Evolutionary conservation across 1,284 basidiomycete genomes (phyloP).

Genomic region (Termitomyces sp.): DNA sequence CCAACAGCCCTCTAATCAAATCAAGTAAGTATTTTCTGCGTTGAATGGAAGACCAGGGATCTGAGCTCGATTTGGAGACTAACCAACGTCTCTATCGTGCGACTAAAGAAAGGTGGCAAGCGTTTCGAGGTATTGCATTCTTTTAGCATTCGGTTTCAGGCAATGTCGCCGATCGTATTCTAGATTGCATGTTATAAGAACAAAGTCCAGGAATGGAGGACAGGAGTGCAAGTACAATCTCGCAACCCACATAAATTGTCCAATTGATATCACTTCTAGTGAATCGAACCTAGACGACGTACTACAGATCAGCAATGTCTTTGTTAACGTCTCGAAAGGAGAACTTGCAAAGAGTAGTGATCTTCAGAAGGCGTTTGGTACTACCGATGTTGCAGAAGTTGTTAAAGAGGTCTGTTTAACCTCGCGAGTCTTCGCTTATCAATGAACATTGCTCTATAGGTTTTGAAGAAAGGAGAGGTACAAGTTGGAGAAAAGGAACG

Average conservation of each 20-base stretch:
- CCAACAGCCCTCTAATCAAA: slow-evolving; percentile 83
- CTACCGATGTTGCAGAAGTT: slow-evolving; percentile 66
- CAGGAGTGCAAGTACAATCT: slow-evolving; percentile 64
- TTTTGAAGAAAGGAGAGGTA: slow-evolving; percentile 92
- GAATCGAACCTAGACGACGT: slow-evolving; percentile 96
- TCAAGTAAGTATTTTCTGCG: slow-evolving; percentile 51
- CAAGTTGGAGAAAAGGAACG: slow-evolving; percentile 98
- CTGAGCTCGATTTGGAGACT: slow-evolving; percentile 46
- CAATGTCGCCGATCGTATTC: not conserved
- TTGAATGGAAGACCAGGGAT: not conserved
- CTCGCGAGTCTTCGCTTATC: not conserved
- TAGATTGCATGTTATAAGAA: slow-evolving; percentile 99
- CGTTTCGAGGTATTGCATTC: slow-evolving; percentile 76
- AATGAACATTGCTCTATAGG: slow-evolving; percentile 40
- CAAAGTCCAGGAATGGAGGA: slow-evolving; percentile 96
- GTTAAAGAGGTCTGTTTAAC: slow-evolving; percentile 68
- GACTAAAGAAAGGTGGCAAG: slow-evolving; percentile 95
- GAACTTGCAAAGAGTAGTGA: slow-evolving; percentile 88
- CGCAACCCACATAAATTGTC: not conserved
- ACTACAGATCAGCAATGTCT: slow-evolving; percentile 94
- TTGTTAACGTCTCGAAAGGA: slow-evolving; percentile 95
- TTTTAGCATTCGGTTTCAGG: not conserved
- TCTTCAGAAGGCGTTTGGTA: slow-evolving; percentile 88
- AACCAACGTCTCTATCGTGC: slow-evolving; percentile 95
- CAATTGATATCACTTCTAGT: slow-evolving; percentile 30